Base-by-base conservation (phyloP, 1,139 yeast genomes). In the Saccharomyces hybrid region DNA sequence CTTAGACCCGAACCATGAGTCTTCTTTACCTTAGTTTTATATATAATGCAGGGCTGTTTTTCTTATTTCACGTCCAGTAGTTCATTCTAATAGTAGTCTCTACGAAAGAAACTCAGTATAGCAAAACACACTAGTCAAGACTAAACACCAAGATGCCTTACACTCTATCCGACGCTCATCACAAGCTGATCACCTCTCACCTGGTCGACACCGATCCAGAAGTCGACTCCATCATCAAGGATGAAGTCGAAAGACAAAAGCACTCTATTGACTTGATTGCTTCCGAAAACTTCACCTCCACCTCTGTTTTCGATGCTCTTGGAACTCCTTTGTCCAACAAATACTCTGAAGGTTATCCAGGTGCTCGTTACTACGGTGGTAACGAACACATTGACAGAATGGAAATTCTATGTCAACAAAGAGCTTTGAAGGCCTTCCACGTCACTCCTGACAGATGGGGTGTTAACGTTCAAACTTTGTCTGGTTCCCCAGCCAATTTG, bases 401-500 rank as follows among this genome's bases (percentile, higher is more conserved):
- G 73, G 99, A 93, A 76, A 71, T 82, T 51, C 77, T 93, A 65
- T 93, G 98, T 75, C 98, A 91, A 77, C 78, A 85, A 67, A 83
- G 99, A 74, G 99, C 98, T 54, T 79, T 93, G 63, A 80, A 85
- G 59, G 96, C 98, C 26, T 93, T 93, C 77, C 75, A 80, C 64
- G 72, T 90, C 56, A 81, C 86, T 65, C 77, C 91, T 52, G 95
- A 83, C 61, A 82, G 84, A 72, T 93, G 99, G 98, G 98, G 99
- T 59, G 98, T 93, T 67, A 93, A 93, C 68, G 99, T 93, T 53
- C 98, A 93, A 77, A 82, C 97, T 38, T 79, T 93, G 65, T 87
- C 96, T 55, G 99, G 99, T 61, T 90, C 98, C 31, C 98, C 98
- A 60, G 99, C 99, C 58, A 93, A 93, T 76, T 82, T 93, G 71